A percentile compares a stretch with the other conserved stretches of the same genome.
Conservation (phyloP, 2,329 filamentous ascomycete species). For the Trichoderma sp. region DNA sequence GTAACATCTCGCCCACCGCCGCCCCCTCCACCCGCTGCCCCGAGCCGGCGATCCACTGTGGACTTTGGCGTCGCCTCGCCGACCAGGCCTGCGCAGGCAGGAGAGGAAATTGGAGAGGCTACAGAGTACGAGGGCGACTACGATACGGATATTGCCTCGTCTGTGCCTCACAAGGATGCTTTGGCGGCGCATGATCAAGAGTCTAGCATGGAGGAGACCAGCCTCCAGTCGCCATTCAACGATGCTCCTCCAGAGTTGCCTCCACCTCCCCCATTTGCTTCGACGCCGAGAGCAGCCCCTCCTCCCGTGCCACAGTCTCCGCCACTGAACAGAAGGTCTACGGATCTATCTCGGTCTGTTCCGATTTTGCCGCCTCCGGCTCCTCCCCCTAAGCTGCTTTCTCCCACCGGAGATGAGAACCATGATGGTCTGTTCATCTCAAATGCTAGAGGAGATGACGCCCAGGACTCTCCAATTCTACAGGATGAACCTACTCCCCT, state of each 20-base stretch:
- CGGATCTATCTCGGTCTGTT: slow-evolving; percentile 67
- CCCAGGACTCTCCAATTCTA: slow-evolving; percentile 34
- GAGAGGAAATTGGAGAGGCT: slow-evolving; percentile 69
- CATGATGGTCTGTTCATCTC: slow-evolving; percentile 53
- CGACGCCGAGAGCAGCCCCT: slow-evolving; percentile 59
- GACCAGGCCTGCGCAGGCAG: slow-evolving; percentile 43
- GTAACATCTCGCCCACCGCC: slow-evolving; percentile 62
- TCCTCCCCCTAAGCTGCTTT: slow-evolving; percentile 24
- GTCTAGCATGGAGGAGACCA: slow-evolving; percentile 70
- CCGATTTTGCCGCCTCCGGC: slow-evolving; percentile 59
- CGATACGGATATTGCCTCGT: slow-evolving; percentile 94
- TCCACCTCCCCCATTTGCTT: slow-evolving; percentile 55
- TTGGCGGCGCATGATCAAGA: slow-evolving; percentile 78
- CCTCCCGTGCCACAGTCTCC: slow-evolving; percentile 63
- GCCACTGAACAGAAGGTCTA: slow-evolving; percentile 58
- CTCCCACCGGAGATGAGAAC: slow-evolving; percentile 55
- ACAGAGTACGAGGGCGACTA: slow-evolving; percentile 98
- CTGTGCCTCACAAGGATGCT: slow-evolving; percentile 90
- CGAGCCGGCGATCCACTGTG: slow-evolving; percentile 59
- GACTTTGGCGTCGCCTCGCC: slow-evolving; percentile 50
- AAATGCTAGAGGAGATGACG: slow-evolving; percentile 28
- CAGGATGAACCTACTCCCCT: slow-evolving; percentile 44
- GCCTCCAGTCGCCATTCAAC: slow-evolving; percentile 57
- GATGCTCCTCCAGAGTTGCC: slow-evolving; percentile 47
- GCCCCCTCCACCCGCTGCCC: slow-evolving; percentile 59